phyloP scores from a whole-genome alignment of 208 protist genomes.

The Acanthamoeba castellanii region DNA sequence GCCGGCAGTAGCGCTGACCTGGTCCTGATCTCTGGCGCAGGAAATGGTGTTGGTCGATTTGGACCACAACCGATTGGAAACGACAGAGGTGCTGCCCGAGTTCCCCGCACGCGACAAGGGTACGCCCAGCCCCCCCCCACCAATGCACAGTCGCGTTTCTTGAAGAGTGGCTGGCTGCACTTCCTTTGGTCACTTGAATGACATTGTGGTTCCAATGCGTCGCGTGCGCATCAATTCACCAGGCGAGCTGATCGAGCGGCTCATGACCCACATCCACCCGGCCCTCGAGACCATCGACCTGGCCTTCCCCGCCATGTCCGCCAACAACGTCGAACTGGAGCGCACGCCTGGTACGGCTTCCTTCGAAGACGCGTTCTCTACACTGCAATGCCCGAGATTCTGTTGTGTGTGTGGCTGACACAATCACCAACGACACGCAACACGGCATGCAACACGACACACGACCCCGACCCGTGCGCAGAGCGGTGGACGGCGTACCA shows the following conservation, averaged over 20 bases:
- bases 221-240: no score
- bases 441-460: background rate
- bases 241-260: background rate
- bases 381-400: no score
- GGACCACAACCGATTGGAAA: slow-evolving; percentile 21
- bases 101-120: background rate
- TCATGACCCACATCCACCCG: slow-evolving; percentile 1
- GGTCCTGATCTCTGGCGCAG: background rate
- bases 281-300: slow-evolving; percentile 33
- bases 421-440: background rate
- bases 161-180: no score
- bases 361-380: no score
- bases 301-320: slow-evolving; percentile 32
- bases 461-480: no score
- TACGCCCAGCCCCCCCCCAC: background rate
- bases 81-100: background rate
- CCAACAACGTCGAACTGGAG: background rate
- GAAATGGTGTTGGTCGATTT: slow-evolving; percentile 47
- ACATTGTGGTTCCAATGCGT: no score
- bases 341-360: slow-evolving; percentile 34
- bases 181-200: background rate
- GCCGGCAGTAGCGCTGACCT: no score
- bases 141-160: no score
- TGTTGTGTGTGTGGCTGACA: no score
- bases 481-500: background rate